Base-by-base conservation (phyloP, 345 rosid species). In the Aquilaria yunnanensis region DNA sequence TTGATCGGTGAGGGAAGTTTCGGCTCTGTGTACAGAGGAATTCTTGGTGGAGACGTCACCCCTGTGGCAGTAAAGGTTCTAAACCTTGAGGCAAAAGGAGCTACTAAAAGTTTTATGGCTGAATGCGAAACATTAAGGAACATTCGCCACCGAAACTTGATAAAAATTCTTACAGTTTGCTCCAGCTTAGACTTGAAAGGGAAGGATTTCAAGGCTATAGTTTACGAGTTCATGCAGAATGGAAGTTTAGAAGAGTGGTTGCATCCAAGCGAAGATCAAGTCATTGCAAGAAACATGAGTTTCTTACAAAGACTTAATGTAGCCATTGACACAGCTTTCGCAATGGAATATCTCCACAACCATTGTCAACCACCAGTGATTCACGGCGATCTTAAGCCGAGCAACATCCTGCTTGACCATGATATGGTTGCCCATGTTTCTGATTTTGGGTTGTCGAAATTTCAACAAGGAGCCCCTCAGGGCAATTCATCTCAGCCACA, bases 1-100 rank as follows among this genome's bases (percentile, higher is more conserved):
- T 49, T 59, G 31, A 63, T 71, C 7, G 79, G 79, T 50, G 58
- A 37, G n/a, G 79, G 79, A 12, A 56, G 72, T 33, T 71, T 59
- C 16, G 79, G 75, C 43, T 52, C 66, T 49, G 75, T 75, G 30
- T 70, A 63, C 54, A 71, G 32, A 37, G 75, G 66, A n/a, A 57
- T 47, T n/a, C 64, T 71, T 4, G 29, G 4, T 5, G 16, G 16
- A 16, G 34, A 65, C 3, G 12, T 14, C 14, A 65, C 51, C 10
- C 29, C 32, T 16, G 52, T 69, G 10, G 66, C 66, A n/a, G 52
- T 63, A 33, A 63, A 63, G 57, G 66, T 63, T 12, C 52, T 63
- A 12, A 63, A 52, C 51, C 51, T 63, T 55, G 49, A 9, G 9
- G 48, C 34, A 16, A 48, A 52, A 32, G 66, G 66, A 41, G 66